A percentile compares a stretch with the other conserved stretches of the same genome.
phyloP scores from a whole-genome alignment of 2,329 filamentous ascomycete species.

The Diaporthe citrichinensis region DNA sequence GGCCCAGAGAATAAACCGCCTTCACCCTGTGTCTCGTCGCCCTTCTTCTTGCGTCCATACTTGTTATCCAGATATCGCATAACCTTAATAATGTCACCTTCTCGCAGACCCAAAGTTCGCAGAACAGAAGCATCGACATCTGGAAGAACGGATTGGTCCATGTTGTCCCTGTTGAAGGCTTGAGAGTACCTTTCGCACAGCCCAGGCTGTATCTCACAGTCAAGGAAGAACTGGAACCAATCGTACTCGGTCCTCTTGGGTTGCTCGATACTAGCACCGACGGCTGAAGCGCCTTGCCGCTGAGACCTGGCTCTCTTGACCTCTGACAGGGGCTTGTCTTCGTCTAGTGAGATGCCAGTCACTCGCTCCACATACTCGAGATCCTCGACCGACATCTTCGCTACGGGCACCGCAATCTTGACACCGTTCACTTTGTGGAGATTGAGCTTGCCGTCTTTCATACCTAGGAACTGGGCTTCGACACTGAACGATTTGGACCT shows the following conservation, averaged over 20 bases:
- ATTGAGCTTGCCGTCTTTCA: constrained; percentile 97
- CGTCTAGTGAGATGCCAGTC: constrained; percentile 91
- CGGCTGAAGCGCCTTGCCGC: constrained; percentile 50
- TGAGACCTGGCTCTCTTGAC: constrained; percentile 72
- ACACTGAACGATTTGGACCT: constrained; percentile 96
- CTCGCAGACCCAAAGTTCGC: constrained; percentile 90
- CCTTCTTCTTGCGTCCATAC: constrained; percentile 76
- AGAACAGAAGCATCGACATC: constrained; percentile 89
- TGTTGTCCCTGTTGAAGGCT: constrained; percentile 90
- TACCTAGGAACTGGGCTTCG: constrained; percentile 93
- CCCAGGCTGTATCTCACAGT: constrained; percentile 90
- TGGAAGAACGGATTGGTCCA: constrained; percentile 93
- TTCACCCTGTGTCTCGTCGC: constrained; percentile 61
- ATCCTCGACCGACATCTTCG: constrained; percentile 96
- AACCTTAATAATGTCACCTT: constrained; percentile 96
- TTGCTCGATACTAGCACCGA: constrained; percentile 75
- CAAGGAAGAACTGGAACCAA: constrained; percentile 99
- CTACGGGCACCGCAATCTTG: constrained; percentile 95
- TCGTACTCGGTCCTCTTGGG: constrained; percentile 84
- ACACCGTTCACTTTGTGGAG: constrained; percentile 98
- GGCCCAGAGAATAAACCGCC: constrained; percentile 91
- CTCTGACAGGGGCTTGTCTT: constrained; percentile 93
- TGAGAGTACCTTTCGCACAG: constrained; percentile 95
- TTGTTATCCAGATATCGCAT: constrained; percentile 90
- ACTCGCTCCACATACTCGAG: constrained; percentile 92